Conservation (phyloP, 1,284 basidiomycete genomes). For the Coniophora puteana region DNA sequence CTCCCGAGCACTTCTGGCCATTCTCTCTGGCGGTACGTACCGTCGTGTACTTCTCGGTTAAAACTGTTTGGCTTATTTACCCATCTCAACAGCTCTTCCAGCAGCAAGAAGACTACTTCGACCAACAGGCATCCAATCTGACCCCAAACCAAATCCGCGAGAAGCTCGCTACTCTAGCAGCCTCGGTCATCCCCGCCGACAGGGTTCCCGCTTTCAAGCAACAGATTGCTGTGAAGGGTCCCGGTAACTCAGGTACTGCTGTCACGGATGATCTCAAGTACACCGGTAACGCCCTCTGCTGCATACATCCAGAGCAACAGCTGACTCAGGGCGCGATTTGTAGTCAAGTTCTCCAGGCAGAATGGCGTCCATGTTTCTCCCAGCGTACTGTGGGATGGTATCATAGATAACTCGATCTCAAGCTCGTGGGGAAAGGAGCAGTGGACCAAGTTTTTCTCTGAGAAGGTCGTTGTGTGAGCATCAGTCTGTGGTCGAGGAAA, state of each 20-base stretch:
- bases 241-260: slow-evolving; percentile 70
- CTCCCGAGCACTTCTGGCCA: slow-evolving; percentile 77
- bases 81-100: slow-evolving; percentile 62
- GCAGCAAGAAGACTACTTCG: slow-evolving; percentile 73
- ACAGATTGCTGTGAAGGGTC: slow-evolving; percentile 59
- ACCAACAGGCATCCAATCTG: slow-evolving; percentile 68
- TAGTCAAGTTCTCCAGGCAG: slow-evolving; percentile 88
- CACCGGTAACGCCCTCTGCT: slow-evolving; percentile 56
- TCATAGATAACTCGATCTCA: slow-evolving; percentile 76
- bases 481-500: too few species aligned
- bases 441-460: slow-evolving; percentile 80
- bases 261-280: slow-evolving; percentile 88
- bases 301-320: too few species aligned
- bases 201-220: slow-evolving; percentile 53
- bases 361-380: slow-evolving; percentile 93
- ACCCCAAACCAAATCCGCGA: slow-evolving; percentile 75
- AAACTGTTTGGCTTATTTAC: slow-evolving; percentile 1
- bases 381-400: slow-evolving; percentile 83
- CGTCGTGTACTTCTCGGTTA: not conserved
- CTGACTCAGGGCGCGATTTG: slow-evolving; percentile 1
- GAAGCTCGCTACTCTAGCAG: slow-evolving; percentile 63
- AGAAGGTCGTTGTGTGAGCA: slow-evolving; percentile 48
- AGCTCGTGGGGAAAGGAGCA: slow-evolving; percentile 83
- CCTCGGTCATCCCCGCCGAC: slow-evolving; percentile 42
- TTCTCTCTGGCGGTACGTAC: slow-evolving; percentile 65